A percentile compares a stretch with the other conserved stretches of the same genome.
Evolutionary conservation across 1,139 yeast species (phyloP).

Genomic region (Kluyveromyces sp.): DNA sequence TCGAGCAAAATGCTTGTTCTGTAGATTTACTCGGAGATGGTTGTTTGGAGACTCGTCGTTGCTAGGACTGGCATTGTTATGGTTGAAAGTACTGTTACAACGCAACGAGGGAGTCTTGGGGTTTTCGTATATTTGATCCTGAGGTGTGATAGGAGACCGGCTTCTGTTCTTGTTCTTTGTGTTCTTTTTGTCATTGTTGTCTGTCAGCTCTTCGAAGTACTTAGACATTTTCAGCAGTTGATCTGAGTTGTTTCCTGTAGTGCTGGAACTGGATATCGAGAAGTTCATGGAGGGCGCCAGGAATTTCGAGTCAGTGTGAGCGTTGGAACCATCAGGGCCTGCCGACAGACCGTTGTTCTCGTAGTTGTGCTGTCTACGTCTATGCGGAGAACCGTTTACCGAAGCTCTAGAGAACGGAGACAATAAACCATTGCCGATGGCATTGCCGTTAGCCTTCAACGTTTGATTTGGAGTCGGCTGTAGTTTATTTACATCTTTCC

Average conservation of each 20-base stretch:
- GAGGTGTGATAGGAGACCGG: constrained; percentile 11
- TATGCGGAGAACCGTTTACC: constrained; percentile 25
- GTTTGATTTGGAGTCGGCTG: background rate
- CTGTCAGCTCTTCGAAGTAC: constrained; percentile 7
- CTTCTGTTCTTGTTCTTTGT: constrained; percentile 2
- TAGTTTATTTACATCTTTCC: background rate
- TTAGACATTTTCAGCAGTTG: constrained; percentile 6
- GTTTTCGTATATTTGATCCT: constrained; percentile 8
- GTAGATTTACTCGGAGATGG: background rate
- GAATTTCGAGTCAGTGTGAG: background rate
- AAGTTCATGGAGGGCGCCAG: background rate
- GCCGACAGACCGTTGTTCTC: background rate
- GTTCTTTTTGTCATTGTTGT: background rate
- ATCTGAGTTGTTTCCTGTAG: background rate
- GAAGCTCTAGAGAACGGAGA: constrained; percentile 19
- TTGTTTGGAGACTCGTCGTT: background rate
- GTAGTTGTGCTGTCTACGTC: constrained; percentile 10
- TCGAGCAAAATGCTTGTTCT: constrained; percentile 1
- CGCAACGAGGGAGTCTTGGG: constrained; percentile 8
- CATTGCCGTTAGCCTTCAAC: background rate
- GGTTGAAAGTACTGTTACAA: constrained; percentile 1
- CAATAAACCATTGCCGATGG: constrained; percentile 10
- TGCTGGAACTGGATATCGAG: constrained; percentile 4
- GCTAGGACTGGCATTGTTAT: background rate
- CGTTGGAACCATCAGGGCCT: background rate